These are phyloP conservation scores for Cryptococcus sp. DNA, from an alignment of 1,284 basidiomycete species.

Conservation along the genomic window DNA sequence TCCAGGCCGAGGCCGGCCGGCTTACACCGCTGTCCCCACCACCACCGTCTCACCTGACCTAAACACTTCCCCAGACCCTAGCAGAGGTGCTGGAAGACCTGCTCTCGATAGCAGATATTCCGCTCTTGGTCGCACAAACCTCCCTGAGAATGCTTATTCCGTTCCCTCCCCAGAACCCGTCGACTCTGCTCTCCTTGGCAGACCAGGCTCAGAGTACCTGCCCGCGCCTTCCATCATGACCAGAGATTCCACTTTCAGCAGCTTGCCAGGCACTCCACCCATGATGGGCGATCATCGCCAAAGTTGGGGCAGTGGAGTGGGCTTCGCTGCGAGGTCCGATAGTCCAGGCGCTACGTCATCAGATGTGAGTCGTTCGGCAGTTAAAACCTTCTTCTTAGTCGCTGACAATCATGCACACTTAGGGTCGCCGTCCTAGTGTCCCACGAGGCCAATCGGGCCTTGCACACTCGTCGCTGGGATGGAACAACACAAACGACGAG, in stretches of 20 bases:
- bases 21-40: constrained; percentile 7
- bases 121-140: constrained; percentile 1
- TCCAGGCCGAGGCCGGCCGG: neutral
- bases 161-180: neutral
- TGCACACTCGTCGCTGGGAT: constrained; percentile 25
- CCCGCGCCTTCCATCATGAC: constrained; percentile 45
- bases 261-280: constrained; percentile 29
- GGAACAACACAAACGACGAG: constrained; percentile 32
- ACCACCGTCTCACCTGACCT: constrained; percentile 13
- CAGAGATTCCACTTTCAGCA: constrained; percentile 40
- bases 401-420: neutral
- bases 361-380: constrained; percentile 13
- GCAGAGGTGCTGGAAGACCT: neutral
- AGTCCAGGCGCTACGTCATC: constrained; percentile 22
- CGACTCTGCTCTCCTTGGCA: constrained; percentile 11
- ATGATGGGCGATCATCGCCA: constrained; percentile 22
- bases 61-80: constrained; percentile 4
- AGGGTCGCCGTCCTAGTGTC: constrained; percentile 9
- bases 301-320: constrained; percentile 36
- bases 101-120: neutral
- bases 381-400: too few relatives aligned
- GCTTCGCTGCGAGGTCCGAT: constrained; percentile 29
- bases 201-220: constrained; percentile 24
- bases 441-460: constrained; percentile 34
- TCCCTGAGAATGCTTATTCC: neutral